Base-by-base conservation (phyloP, 495 filamentous ascomycete genomes). In the Aspergillus biplanus region DNA sequence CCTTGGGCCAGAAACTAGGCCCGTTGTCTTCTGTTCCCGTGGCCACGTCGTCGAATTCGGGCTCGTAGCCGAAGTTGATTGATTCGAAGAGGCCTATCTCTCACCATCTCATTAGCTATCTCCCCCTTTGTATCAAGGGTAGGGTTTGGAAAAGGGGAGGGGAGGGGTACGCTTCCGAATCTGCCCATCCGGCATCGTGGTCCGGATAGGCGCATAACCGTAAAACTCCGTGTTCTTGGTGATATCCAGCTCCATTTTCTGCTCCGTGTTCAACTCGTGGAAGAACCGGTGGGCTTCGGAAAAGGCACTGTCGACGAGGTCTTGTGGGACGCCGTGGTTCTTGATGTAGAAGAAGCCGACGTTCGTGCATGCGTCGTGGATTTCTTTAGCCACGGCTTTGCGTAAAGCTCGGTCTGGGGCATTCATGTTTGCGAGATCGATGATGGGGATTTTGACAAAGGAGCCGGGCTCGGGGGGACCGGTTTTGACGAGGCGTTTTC, bases 291-390 rank as follows among this genome's bases (percentile, higher is more conserved):
- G 46, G 46, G 46, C 46, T n/a, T 48, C 46, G 12, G 46, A 7
- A 47, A 55, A 62, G 6, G 59, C 59, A 1, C 52, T 39, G 21
- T 62, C 52, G 2, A 62, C 42, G n/a, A 55, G 50, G 12, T 62
- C 52, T 31, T 62, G 59, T 5, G 59, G 59, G 11, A 62, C 52
- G 15, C 59, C 59, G 33, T 62, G 59, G 52, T 56, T 56, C 31
- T 62, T 55, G 27, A 62, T 55, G 16, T 62, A 62, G 21, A 52
- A 42, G 39, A 62, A 62, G 0, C 59, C 59, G n/a, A 55, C 52
- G 42, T 48, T 32, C 9, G 53, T 56, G 52, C 53, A 56, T 0
- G 59, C 59, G 31, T 62, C 34, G 37, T 37, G 48, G n/a, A 62
- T 32, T 8, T 62, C 50, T 6, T 62, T 42, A 6, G 50, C 59